A percentile compares a stretch with the other conserved stretches of the same genome.
These are phyloP conservation scores for Viola odorata DNA, from an alignment of 345 rosid species.

Conservation along the genomic window DNA sequence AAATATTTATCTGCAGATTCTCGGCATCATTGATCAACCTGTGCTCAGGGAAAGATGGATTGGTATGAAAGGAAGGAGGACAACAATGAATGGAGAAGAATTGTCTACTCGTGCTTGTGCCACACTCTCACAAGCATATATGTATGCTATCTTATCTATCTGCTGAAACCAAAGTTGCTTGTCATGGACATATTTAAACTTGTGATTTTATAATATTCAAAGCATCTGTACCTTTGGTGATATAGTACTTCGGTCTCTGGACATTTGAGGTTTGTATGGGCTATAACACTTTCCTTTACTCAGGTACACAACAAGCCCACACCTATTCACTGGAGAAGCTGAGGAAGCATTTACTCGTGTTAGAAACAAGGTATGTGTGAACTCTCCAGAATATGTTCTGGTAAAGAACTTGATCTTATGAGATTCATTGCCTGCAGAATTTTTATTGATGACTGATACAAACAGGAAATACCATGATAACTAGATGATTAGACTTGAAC, in stretches of 20 bases:
- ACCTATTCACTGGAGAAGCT: slow-evolving; percentile 77
- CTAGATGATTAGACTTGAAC: not conserved
- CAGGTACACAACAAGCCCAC: slow-evolving; percentile 97
- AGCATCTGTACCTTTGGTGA: not conserved
- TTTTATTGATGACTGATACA: not conserved
- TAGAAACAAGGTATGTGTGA: slow-evolving; percentile 65
- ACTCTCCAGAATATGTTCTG: slow-evolving; percentile 4
- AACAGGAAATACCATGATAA: not conserved
- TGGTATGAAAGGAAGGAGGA: slow-evolving; percentile 69
- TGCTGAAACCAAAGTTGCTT: not conserved
- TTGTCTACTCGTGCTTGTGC: slow-evolving; percentile 65
- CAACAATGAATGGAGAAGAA: slow-evolving; percentile 69
- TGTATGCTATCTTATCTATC: slow-evolving; percentile 48
- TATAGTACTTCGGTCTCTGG: not conserved
- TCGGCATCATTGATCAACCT: slow-evolving; percentile 91
- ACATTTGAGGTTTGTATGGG: slow-evolving; percentile 4
- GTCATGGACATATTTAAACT: not conserved
- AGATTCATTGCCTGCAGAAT: not conserved
- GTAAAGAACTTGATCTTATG: not conserved
- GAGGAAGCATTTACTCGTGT: slow-evolving; percentile 73
- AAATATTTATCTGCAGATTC: slow-evolving; percentile 40
- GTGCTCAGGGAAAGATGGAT: slow-evolving; percentile 86
- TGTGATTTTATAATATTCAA: slow-evolving; percentile 3
- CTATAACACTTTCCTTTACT: slow-evolving; percentile 8
- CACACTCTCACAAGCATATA: slow-evolving; percentile 66